Percentiles rank a stretch among this genome's conserved stretches.
These are phyloP conservation scores for Cymbomonas tetramitiformis DNA, from an alignment of 139 green algal species.

Conservation along the genomic window DNA sequence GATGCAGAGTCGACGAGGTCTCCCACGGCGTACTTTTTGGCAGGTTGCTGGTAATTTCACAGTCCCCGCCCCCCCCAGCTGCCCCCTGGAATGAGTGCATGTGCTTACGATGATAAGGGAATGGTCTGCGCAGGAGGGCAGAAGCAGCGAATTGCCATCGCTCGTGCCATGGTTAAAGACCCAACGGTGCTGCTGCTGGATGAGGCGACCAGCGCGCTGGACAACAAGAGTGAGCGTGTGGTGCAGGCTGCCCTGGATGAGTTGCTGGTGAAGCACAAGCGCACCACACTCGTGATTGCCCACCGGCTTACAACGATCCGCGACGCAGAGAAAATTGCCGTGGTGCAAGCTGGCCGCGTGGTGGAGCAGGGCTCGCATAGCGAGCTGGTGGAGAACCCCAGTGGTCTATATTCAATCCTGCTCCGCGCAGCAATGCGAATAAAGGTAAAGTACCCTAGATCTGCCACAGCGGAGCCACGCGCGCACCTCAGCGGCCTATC, in stretches of 20 bases:
- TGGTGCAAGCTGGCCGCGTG: constrained; percentile 27
- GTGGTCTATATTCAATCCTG: no score
- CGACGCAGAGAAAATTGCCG: constrained; percentile 54
- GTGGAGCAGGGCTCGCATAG: constrained; percentile 47
- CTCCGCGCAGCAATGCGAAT: no score
- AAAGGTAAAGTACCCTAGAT: no score
- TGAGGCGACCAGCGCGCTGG: constrained; percentile 74
- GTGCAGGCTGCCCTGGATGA: constrained; percentile 23
- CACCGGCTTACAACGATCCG: constrained; percentile 78
- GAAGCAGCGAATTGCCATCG: constrained; percentile 76
- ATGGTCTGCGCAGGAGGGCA: constrained; percentile 59
- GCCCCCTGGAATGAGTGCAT: no score
- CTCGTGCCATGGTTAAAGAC: constrained; percentile 58
- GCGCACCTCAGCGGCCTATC: no score
- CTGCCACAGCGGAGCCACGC: no score
- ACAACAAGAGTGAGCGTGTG: constrained; percentile 49
- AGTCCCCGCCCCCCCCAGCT: no score
- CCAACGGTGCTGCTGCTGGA: constrained; percentile 64
- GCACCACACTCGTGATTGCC: constrained; percentile 72
- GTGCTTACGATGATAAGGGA: no score
- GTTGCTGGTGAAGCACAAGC: constrained; percentile 43
- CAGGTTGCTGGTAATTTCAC: no score
- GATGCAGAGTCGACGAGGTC: no score
- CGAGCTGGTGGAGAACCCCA: constrained; percentile 36
- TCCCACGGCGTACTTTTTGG: no score